These are phyloP conservation scores for Myochromella boudieri DNA, from an alignment of 768 basidiomycete genomes.

Conservation along the genomic window DNA sequence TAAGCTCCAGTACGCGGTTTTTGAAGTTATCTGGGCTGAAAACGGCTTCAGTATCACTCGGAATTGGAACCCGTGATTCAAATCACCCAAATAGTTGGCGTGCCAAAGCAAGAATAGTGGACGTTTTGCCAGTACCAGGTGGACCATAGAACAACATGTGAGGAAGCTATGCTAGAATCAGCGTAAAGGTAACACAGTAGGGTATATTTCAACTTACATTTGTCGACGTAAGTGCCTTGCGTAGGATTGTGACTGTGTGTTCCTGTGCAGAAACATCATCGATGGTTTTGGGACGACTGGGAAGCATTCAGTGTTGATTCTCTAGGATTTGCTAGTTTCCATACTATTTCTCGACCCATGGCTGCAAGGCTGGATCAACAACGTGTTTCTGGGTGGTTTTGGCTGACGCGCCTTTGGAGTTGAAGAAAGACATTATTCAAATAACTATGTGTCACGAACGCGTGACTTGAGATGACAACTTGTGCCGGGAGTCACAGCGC, in stretches of 20 bases:
- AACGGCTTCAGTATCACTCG: not conserved
- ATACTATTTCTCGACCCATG: constrained; percentile 99
- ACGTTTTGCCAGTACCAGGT: constrained; percentile 98
- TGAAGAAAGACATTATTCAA: constrained; percentile 79
- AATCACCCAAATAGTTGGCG: constrained; percentile 91
- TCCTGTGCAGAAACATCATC: constrained; percentile 98
- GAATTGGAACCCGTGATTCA: not conserved
- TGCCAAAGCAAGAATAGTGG: constrained; percentile 92
- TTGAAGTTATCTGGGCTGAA: constrained; percentile 92
- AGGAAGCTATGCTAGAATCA: constrained; percentile 64
- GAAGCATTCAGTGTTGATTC: not conserved
- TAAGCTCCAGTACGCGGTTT: constrained; percentile 91
- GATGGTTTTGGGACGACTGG: constrained; percentile 94
- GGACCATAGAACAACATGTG: constrained; percentile 99
- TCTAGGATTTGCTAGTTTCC: constrained; percentile 21
- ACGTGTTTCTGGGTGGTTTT: constrained; percentile 43
- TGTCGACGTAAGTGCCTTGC: constrained; percentile 86
- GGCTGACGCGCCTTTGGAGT: constrained; percentile 39
- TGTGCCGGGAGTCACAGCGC: constrained; percentile 39
- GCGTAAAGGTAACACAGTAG: not conserved
- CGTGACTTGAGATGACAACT: too few species aligned
- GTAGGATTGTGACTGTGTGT: constrained; percentile 89
- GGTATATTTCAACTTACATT: constrained; percentile 58
- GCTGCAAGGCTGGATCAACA: constrained; percentile 64
- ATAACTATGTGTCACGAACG: constrained; percentile 45